Conservation (phyloP, 2,329 filamentous ascomycete species). For the Penicillium hesseltinei region DNA sequence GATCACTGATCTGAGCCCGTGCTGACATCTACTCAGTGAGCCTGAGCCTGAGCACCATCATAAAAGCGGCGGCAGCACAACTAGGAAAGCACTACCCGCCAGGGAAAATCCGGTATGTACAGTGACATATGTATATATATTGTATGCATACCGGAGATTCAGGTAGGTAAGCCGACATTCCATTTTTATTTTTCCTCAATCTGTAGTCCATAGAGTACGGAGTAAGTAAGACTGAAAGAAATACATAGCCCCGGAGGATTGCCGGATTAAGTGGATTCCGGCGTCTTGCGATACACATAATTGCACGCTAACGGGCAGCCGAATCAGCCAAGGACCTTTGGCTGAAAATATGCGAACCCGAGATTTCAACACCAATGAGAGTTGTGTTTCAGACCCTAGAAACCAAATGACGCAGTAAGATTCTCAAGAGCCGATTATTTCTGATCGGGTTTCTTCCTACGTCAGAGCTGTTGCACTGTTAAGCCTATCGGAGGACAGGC, state of each 20-base stretch:
- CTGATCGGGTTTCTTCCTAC: not conserved
- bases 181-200: not conserved
- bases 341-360: not conserved
- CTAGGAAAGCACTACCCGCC: no score
- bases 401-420: not conserved
- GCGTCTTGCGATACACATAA: not conserved
- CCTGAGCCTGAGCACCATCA: no score
- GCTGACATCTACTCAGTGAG: no score
- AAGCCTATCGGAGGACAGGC: not conserved
- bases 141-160: not conserved
- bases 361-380: not conserved
- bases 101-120: no score
- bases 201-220: not conserved
- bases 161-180: not conserved
- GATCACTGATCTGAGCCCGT: no score
- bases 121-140: no score
- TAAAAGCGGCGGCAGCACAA: no score
- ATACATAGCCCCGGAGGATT: not conserved
- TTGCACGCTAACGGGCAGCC: slow-evolving; percentile 1
- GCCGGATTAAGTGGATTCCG: not conserved
- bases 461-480: not conserved
- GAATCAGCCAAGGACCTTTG: slow-evolving; percentile 2
- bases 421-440: not conserved
- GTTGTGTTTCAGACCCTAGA: not conserved
- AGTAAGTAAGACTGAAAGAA: not conserved